Evolutionary conservation across 345 rosid species (phyloP), one percentile per base, ranked within the genome.

Genomic region (Heritiera fomes): DNA sequence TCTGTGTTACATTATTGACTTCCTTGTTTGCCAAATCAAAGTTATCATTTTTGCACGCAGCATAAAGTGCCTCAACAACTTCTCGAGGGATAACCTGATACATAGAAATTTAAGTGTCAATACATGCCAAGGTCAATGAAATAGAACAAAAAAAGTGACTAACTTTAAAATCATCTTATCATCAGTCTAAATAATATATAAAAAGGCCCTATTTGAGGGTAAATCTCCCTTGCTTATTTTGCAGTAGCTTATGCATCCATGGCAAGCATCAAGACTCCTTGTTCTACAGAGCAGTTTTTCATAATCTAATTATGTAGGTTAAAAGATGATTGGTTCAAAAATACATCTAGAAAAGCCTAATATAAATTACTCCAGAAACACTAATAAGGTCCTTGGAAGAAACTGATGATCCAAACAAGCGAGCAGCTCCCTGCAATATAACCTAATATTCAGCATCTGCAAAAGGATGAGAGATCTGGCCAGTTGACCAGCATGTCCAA

Each of bases 11-110:
- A 76, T 87, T 81, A 83, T 86, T 88, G 77, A 93, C 99, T 87
- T 91, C 97, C 84, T 90, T 91, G 85, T 91, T 90, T n/a, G 95
- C 98, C 86, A 85, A 70, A 87, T 97, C 99, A 76, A 97, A 94
- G 83, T 97, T 88, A 17, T 95, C 93, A 56, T 90, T 91, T 86
- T 84, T 91, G 88, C 99, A 97, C 52, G 93, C 88, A 50, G 78
- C 75, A 80, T 89, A 87, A 85, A 93, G 84, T 69, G 88, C 84
- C 56, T 75, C 81, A 41, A 90, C 91, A 58, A 92, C 90, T 86
- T 90, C 97, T 28, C 32, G 62, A 17, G 98, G 98, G 78, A 94
- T 86, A 67, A 88, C 94, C 98, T 94, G 87, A 77, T 60, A 71
- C 76, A 77, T 64, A 38, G 65, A 60, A 70, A 10, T 18, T 30